phyloP scores from a whole-genome alignment of 2,329 filamentous ascomycete species.

The Sporothrix inflata region DNA sequence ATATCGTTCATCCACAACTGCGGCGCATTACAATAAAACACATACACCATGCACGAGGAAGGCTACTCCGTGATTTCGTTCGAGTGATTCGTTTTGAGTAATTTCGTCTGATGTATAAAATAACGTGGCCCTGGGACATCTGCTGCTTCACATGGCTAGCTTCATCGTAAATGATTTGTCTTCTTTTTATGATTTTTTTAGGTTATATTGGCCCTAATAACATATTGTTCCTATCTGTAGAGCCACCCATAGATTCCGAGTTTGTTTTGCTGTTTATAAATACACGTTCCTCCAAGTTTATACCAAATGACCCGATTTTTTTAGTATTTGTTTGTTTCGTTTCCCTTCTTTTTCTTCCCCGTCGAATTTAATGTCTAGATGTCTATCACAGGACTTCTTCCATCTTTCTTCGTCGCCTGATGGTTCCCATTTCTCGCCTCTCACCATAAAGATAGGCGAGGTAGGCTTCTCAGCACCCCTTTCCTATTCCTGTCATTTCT shows the following conservation, averaged over 20 bases:
- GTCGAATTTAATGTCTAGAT: background rate
- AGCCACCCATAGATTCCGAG: constrained; percentile 13
- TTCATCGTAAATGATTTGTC: background rate
- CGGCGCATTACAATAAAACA: constrained; percentile 21
- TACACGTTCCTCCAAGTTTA: constrained; percentile 7
- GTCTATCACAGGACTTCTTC: constrained; percentile 16
- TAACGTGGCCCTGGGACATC: background rate
- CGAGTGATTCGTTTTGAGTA: background rate
- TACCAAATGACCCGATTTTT: constrained; percentile 9
- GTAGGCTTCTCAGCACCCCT: too few relatives aligned
- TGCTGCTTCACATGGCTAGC: background rate
- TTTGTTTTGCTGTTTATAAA: constrained; percentile 14
- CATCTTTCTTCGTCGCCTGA: background rate
- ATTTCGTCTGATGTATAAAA: background rate
- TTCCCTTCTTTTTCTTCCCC: background rate
- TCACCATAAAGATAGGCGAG: background rate
- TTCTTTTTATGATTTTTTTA: constrained; percentile 2
- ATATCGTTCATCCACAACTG: constrained; percentile 13
- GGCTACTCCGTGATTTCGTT: background rate
- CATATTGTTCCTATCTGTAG: constrained; percentile 24
- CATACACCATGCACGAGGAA: background rate
- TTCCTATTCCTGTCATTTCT: too few relatives aligned
- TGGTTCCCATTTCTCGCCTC: background rate
- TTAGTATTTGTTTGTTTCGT: background rate
- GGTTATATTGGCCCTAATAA: constrained; percentile 4